These are phyloP conservation scores for Jasminum sambac DNA, from an alignment of 257 asterid genomes.

Conservation along the genomic window DNA sequence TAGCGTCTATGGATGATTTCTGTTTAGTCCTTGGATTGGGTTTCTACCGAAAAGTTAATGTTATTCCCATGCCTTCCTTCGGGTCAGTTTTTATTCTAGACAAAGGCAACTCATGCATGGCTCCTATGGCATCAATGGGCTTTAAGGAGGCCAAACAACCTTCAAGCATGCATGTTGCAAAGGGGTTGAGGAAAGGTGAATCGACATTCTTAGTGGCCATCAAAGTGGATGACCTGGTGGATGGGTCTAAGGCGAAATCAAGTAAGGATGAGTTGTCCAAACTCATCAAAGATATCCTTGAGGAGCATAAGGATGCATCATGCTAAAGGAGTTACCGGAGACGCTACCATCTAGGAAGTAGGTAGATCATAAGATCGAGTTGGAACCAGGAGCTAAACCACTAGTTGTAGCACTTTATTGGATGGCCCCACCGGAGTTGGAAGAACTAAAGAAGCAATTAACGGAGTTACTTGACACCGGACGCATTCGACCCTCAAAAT, in stretches of 20 bases:
- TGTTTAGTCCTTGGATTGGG: too few species aligned
- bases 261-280: not conserved
- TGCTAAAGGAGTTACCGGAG: not conserved
- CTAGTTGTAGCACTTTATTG: not conserved
- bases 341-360: not conserved
- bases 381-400: not conserved
- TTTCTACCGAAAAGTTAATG: too few species aligned
- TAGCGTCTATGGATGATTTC: too few species aligned
- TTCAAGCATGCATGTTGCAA: not conserved
- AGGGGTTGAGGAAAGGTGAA: not conserved
- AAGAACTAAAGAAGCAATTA: not conserved
- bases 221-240: not conserved
- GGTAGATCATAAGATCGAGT: not conserved
- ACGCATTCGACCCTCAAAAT: too few species aligned
- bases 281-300: too few species aligned
- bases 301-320: not conserved
- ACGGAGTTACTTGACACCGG: not conserved
- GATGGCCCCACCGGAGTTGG: not conserved
- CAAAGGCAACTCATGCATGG: not conserved
- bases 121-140: not conserved
- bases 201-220: not conserved
- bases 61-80: not conserved
- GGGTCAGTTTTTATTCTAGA: not conserved
- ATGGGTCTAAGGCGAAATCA: not conserved
- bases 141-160: not conserved